phyloP scores from a whole-genome alignment of 257 asterid species.

The Solanum medicagineum region DNA sequence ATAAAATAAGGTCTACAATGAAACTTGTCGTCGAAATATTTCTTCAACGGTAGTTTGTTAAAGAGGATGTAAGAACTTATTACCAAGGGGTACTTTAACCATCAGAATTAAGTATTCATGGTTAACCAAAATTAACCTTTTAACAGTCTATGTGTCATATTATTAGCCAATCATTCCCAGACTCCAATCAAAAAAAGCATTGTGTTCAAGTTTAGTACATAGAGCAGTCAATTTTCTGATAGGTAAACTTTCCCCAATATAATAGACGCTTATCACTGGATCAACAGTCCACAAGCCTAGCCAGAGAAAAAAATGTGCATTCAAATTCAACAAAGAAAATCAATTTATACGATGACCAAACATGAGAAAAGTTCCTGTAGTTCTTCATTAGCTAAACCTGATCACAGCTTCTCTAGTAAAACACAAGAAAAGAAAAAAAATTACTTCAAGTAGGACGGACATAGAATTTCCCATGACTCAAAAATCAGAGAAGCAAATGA shows the following conservation, averaged over 20 bases:
- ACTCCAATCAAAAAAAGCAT: background rate
- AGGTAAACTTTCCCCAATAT: background rate
- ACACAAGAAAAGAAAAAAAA: background rate
- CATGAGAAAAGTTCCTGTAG: background rate
- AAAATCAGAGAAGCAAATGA: background rate
- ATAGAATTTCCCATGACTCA: background rate
- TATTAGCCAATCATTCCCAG: background rate
- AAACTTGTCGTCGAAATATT: background rate
- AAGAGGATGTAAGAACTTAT: background rate
- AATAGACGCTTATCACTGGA: background rate
- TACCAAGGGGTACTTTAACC: background rate
- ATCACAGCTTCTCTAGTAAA: background rate
- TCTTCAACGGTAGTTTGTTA: background rate
- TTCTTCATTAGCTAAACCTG: background rate
- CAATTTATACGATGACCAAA: background rate
- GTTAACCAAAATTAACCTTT: background rate
- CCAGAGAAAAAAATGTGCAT: background rate
- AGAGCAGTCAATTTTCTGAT: background rate
- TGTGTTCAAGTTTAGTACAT: background rate
- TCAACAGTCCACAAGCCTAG: background rate
- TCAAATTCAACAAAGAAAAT: background rate
- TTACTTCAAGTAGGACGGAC: background rate
- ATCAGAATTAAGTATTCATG: background rate
- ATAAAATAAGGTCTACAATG: constrained; percentile 24
- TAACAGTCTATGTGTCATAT: background rate